phyloP scores from a whole-genome alignment of 345 rosid genomes.

The Citrus sinensis region DVS_A1.0 CM039161.1:23293501-23294000 shows the following conservation, averaged over 20 bases:
- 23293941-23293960: no score
- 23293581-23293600: not conserved
- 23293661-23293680: not conserved
- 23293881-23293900: no score
- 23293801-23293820: not conserved
- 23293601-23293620: conserved; percentile 21
- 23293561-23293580: conserved; percentile 2
- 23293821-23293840: not conserved
- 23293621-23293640: not conserved
- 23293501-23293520: conserved; percentile 30
- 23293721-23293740: not conserved
- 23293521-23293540: conserved; percentile 26
- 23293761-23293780: not conserved
- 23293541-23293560: conserved; percentile 12
- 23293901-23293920: no score
- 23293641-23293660: not conserved
- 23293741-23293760: not conserved
- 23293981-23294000: no score
- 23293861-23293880: not conserved
- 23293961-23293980: no score
- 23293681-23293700: no score
- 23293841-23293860: no score
- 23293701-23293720: not conserved
- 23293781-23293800: not conserved
- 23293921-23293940: no score